Conservation (phyloP, 805 yeast species). For the Kodamaea laetipori region DNA sequence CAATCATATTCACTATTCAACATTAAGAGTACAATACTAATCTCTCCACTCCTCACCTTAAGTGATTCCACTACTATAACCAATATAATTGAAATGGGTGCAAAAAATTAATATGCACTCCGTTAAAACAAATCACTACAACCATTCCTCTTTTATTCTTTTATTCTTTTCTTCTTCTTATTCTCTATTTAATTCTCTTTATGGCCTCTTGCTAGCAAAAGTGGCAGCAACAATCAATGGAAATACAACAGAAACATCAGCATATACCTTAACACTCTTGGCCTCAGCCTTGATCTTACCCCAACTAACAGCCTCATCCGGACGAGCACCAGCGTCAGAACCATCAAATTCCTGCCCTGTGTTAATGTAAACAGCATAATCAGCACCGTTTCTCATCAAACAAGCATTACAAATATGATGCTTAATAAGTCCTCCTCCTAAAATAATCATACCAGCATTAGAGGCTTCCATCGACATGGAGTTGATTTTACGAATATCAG, state of each 20-base stretch:
- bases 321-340: conserved; percentile 98
- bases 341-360: conserved; percentile 99
- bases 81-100: no score
- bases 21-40: no score
- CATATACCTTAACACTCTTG: conserved; percentile 84
- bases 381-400: conserved; percentile 99
- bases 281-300: conserved; percentile 98
- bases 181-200: no score
- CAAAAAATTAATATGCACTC: no score
- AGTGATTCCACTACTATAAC: no score
- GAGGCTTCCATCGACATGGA: conserved; percentile 94
- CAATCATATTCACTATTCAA: no score
- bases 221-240: conserved; percentile 98
- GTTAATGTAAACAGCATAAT: conserved; percentile 93
- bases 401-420: conserved; percentile 99
- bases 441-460: conserved; percentile 90
- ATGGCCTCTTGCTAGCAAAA: conserved; percentile 62
- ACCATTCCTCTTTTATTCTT: no score
- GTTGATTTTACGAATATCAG: conserved; percentile 89
- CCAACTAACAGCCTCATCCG: conserved; percentile 99
- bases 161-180: no score
- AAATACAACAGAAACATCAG: conserved; percentile 92
- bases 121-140: no score
- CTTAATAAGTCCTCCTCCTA: conserved; percentile 95
- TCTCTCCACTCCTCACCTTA: no score